phyloP scores from a whole-genome alignment of 179 eudicot species.

The Heliamphora pulchella region DNA sequence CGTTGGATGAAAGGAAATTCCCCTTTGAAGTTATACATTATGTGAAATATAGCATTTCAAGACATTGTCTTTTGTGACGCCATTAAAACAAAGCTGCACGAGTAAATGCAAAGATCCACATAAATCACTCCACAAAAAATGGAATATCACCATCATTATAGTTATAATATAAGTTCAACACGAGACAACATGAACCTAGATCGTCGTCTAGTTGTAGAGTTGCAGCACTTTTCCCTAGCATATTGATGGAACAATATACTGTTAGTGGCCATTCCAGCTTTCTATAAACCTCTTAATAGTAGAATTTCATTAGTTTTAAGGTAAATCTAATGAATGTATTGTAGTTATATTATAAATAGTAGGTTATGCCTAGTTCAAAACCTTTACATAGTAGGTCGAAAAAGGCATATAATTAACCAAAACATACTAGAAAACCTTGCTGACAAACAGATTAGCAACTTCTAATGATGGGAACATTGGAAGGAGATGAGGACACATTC shows the following conservation, averaged over 20 bases:
- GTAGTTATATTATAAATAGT: not conserved
- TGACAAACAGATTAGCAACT: not conserved
- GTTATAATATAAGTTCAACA: not conserved
- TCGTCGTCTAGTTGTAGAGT: not conserved
- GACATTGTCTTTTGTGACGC: not conserved
- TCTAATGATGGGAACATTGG: not conserved
- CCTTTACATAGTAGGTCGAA: not conserved
- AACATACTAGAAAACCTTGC: not conserved
- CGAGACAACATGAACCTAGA: not conserved
- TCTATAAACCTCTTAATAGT: not conserved
- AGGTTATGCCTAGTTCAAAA: not conserved
- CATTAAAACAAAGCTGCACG: not conserved
- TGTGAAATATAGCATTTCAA: not conserved
- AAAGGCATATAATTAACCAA: not conserved
- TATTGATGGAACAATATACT: not conserved
- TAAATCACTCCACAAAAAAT: not conserved
- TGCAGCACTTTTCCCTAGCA: not conserved
- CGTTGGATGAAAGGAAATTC: not conserved
- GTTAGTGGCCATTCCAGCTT: not conserved
- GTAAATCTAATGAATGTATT: not conserved
- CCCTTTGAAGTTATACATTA: not conserved
- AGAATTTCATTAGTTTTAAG: too few relatives aligned
- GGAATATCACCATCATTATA: not conserved
- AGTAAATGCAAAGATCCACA: slow-evolving; percentile 6
- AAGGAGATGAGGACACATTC: not conserved